Evolutionary conservation across 2,329 filamentous ascomycete genomes (phyloP).

Genomic region (Trichoderma afroharzianum): DNA sequence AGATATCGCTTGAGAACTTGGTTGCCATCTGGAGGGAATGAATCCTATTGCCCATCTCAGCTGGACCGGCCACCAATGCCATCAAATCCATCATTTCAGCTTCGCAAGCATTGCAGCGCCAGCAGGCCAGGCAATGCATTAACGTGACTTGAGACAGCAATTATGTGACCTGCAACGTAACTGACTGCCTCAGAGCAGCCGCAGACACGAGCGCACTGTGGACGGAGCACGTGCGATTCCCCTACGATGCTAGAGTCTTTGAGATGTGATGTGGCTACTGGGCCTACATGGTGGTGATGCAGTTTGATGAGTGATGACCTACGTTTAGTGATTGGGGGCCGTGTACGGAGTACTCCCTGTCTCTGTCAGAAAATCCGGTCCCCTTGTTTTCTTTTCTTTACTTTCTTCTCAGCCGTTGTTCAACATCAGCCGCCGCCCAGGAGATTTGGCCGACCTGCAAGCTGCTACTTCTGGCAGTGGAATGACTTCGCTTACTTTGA

Average conservation of each 20-base stretch:
- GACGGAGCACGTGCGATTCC: neutral
- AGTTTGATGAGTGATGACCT: neutral
- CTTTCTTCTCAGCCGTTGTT: neutral
- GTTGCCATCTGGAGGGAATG: neutral
- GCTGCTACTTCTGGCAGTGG: neutral
- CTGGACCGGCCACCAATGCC: neutral
- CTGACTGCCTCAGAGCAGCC: neutral
- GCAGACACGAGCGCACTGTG: neutral
- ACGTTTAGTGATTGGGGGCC: too few species aligned
- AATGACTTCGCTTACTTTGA: neutral
- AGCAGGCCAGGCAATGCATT: neutral
- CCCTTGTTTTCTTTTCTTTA: neutral
- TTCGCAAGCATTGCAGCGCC: neutral
- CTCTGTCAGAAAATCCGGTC: neutral
- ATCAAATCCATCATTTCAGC: neutral
- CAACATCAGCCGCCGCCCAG: neutral
- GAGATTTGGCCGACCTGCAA: neutral
- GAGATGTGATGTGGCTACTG: neutral
- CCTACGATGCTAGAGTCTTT: neutral
- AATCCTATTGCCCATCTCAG: neutral
- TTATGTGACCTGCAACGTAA: neutral
- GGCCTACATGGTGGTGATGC: neutral
- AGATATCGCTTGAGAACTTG: neutral
- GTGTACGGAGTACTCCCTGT: neutral
- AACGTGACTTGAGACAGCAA: neutral